These are phyloP conservation scores for Pseudogymnoascus sp. DNA, from an alignment of 2,329 filamentous ascomycete species.

Conservation along the genomic window DNA sequence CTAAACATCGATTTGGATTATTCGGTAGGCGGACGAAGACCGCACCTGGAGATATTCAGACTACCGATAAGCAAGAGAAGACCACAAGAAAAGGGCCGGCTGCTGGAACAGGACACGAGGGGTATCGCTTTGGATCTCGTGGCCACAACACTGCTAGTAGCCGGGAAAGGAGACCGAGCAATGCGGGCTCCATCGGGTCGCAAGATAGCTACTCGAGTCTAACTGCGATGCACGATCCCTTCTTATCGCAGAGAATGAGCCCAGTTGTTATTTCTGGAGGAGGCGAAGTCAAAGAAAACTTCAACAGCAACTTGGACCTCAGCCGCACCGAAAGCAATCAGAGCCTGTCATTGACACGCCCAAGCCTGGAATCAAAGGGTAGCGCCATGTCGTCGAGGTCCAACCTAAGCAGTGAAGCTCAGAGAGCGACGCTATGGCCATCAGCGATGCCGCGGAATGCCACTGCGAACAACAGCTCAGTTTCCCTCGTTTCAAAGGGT, in stretches of 20 bases:
- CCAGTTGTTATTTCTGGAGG: slow-evolving; percentile 56
- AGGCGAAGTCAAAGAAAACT: slow-evolving; percentile 52
- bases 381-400: slow-evolving; percentile 20
- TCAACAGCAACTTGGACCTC: slow-evolving; percentile 44
- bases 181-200: slow-evolving; percentile 35
- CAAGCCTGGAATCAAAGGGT: slow-evolving; percentile 37
- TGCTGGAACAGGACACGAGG: slow-evolving; percentile 91
- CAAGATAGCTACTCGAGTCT: slow-evolving; percentile 41
- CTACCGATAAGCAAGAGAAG: slow-evolving; percentile 49
- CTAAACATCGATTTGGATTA: slow-evolving; percentile 62
- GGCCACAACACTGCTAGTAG: slow-evolving; percentile 52
- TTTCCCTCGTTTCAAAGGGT: slow-evolving; percentile 10
- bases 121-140: slow-evolving; percentile 42
- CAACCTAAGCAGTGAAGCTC: slow-evolving; percentile 26
- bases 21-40: slow-evolving; percentile 68
- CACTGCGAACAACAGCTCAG: slow-evolving; percentile 11
- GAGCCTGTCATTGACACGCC: slow-evolving; percentile 34
- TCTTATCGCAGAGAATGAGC: slow-evolving; percentile 53
- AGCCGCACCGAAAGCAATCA: slow-evolving; percentile 42
- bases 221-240: slow-evolving; percentile 42
- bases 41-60: slow-evolving; percentile 37
- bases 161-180: slow-evolving; percentile 26
- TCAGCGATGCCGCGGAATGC: slow-evolving; percentile 38
- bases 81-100: slow-evolving; percentile 64
- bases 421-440: slow-evolving; percentile 43